phyloP scores from a whole-genome alignment of 2,329 filamentous ascomycete genomes.

The Calycina herbarum region DNA sequence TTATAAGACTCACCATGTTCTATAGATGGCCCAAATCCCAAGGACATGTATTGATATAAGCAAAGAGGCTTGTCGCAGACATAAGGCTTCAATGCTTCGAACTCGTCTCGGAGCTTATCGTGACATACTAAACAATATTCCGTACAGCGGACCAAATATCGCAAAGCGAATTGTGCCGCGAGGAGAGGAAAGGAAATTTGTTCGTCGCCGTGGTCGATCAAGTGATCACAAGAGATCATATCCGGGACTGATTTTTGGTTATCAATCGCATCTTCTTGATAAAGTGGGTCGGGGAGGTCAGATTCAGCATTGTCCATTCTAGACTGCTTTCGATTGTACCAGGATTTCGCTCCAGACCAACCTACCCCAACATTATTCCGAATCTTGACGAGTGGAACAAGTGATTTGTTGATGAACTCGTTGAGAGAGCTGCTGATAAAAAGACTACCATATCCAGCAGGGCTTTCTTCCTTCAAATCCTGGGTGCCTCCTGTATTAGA shows the following conservation, averaged over 20 bases:
- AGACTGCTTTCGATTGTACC: constrained; percentile 32
- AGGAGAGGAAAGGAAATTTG: constrained; percentile 53
- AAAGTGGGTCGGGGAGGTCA: constrained; percentile 21
- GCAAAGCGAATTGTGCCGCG: constrained; percentile 73
- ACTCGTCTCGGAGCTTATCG: constrained; percentile 60
- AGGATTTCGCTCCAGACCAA: constrained; percentile 65
- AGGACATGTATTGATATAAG: constrained; percentile 81
- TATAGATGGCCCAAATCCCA: constrained; percentile 83
- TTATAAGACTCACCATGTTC: constrained; percentile 58
- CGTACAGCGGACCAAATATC: constrained; percentile 76
- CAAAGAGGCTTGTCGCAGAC: constrained; percentile 77
- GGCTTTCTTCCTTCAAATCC: constrained; percentile 32
- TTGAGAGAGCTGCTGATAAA: constrained; percentile 75
- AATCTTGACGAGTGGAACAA: constrained; percentile 62
- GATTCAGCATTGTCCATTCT: constrained; percentile 22
- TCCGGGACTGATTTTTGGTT: constrained; percentile 24
- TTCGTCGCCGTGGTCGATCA: constrained; percentile 31
- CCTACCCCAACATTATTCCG: constrained; percentile 52
- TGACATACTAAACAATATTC: constrained; percentile 89
- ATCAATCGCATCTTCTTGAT: constrained; percentile 11
- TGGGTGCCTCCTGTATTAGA: constrained; percentile 12
- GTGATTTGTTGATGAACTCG: constrained; percentile 63
- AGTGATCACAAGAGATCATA: constrained; percentile 36
- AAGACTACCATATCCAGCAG: constrained; percentile 50
- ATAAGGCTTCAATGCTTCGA: constrained; percentile 73